phyloP scores from a whole-genome alignment of 2,329 filamentous ascomycete genomes.

The Colletotrichum acutatum region DNA sequence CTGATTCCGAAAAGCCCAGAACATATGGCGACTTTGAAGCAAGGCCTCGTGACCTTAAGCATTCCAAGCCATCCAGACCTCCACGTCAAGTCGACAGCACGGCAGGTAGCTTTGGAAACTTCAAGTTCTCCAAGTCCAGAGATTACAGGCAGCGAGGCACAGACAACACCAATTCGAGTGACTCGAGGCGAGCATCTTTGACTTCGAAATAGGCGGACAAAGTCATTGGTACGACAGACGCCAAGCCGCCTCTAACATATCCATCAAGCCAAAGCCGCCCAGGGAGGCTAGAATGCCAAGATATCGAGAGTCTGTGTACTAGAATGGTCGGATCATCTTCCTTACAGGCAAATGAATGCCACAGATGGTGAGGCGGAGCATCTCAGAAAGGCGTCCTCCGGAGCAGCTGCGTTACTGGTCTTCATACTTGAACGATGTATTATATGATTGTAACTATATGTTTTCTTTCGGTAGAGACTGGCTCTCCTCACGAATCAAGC shows the following conservation, averaged over 20 bases:
- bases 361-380: no score
- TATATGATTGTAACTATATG: not conserved
- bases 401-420: not conserved
- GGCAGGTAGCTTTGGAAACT: no score
- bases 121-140: not conserved
- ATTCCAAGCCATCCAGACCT: no score
- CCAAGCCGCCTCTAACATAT: not conserved
- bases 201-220: not conserved
- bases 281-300: not conserved
- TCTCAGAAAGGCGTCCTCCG: no score
- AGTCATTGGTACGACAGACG: not conserved
- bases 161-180: not conserved
- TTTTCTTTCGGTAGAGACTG: not conserved
- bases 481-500: slow-evolving; percentile 41
- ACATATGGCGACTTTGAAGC: no score
- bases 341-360: no score
- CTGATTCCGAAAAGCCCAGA: not conserved
- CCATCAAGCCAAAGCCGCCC: not conserved
- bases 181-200: not conserved
- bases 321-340: no score
- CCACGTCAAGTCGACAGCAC: no score
- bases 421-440: not conserved
- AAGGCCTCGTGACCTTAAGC: not conserved
- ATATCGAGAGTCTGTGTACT: not conserved
- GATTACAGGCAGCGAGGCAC: not conserved